Conservation (phyloP, 2,329 filamentous ascomycete genomes). For the Fusarium protoensiforme region DNA sequence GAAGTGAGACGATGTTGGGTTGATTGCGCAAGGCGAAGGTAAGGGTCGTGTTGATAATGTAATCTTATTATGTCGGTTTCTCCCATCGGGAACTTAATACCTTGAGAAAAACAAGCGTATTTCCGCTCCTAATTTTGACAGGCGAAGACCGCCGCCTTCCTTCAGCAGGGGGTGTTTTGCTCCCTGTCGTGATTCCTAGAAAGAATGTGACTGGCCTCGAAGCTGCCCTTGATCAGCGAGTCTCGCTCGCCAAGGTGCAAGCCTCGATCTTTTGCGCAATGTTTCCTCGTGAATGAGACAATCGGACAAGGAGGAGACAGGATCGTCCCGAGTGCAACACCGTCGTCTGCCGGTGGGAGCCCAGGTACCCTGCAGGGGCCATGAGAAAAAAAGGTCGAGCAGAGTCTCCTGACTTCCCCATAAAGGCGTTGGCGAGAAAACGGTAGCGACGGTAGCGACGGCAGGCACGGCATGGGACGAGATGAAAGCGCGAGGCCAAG, state of each 20-base stretch:
- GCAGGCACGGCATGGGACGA: conserved; percentile 18
- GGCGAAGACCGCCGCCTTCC: neutral
- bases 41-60: neutral
- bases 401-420: conserved; percentile 21
- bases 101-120: neutral
- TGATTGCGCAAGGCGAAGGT: neutral
- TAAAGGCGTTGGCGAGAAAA: conserved; percentile 1
- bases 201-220: neutral
- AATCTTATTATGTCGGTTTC: neutral
- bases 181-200: neutral
- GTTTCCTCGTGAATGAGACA: neutral
- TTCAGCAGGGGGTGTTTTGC: neutral
- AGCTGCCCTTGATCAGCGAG: neutral
- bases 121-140: neutral
- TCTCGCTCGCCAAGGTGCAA: neutral
- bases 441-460: conserved; percentile 29
- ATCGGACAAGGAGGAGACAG: neutral
- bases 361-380: neutral
- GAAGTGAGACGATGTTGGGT: conserved; percentile 30
- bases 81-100: neutral
- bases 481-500: neutral
- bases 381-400: neutral
- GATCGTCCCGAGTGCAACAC: conserved; percentile 9
- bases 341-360: neutral
- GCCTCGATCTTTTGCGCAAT: neutral